A percentile compares a stretch with the other conserved stretches of the same genome.
phyloP scores from a whole-genome alignment of 2,329 filamentous ascomycete species.

The Colletotrichum ledebouriae region DNA sequence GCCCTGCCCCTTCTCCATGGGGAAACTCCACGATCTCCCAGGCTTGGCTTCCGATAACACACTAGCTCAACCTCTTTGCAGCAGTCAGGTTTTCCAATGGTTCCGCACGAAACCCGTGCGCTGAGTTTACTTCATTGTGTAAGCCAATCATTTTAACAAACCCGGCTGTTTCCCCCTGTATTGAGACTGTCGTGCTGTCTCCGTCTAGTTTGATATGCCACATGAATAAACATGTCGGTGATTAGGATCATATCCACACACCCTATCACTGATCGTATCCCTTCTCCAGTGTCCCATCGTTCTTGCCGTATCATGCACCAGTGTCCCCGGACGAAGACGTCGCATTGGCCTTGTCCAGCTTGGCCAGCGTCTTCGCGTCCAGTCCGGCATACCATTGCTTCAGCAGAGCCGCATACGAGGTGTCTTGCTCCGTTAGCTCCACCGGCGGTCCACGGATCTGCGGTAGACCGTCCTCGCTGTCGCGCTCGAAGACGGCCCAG shows the following conservation, averaged over 20 bases:
- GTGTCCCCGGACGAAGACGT: conserved; percentile 48
- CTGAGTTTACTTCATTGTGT: not conserved
- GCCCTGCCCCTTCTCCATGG: conserved; percentile 34
- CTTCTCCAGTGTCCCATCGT: not conserved
- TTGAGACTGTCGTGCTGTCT: conserved; percentile 6
- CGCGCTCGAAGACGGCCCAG: conserved; percentile 72
- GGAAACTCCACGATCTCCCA: conserved; percentile 40
- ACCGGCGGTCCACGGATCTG: conserved; percentile 73
- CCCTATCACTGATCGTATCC: not conserved
- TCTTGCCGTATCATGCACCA: conserved; percentile 38
- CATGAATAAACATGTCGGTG: not conserved
- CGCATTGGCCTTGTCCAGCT: conserved; percentile 63
- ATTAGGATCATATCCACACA: not conserved
- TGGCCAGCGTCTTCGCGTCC: conserved; percentile 60
- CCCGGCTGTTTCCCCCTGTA: not conserved
- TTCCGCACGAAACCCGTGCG: not conserved
- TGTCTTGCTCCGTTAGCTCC: conserved; percentile 66
- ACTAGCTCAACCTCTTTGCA: conserved; percentile 9
- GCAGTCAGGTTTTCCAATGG: conserved; percentile 13
- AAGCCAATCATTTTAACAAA: not conserved
- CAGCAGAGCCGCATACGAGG: conserved; percentile 62
- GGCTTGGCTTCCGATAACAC: conserved; percentile 38
- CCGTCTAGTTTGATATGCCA: not conserved
- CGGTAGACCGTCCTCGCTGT: conserved; percentile 54
- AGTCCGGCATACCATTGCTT: conserved; percentile 64